Evolutionary conservation across 2,329 filamentous ascomycete species (phyloP).

Genomic region (Acarospora socialis): DNA sequence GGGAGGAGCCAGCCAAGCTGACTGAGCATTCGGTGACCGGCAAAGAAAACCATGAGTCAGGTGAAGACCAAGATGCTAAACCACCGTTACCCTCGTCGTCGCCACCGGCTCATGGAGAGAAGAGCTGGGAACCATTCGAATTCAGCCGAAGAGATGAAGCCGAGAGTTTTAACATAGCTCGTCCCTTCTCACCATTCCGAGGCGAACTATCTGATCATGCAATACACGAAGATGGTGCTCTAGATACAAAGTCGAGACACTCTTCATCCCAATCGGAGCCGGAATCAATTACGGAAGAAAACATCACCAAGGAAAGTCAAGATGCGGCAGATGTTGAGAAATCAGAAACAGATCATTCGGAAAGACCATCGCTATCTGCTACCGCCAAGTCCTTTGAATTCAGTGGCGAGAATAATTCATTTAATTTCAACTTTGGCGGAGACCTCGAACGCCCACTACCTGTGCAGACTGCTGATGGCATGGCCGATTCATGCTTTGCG

Average conservation of each 20-base stretch:
- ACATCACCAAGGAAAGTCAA: neutral
- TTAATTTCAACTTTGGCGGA: conserved; percentile 16
- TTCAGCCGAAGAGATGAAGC: conserved; percentile 35
- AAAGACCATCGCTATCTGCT: conserved; percentile 52
- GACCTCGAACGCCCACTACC: no score
- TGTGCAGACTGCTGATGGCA: no score
- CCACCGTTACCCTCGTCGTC: no score
- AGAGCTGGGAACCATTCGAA: conserved; percentile 47
- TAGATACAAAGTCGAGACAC: no score
- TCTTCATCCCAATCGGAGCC: neutral
- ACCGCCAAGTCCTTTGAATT: conserved; percentile 55
- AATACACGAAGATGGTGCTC: no score
- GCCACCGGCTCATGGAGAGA: no score
- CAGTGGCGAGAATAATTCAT: conserved; percentile 22
- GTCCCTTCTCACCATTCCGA: no score
- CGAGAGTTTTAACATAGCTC: conserved; percentile 37
- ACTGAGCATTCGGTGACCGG: no score
- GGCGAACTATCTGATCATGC: no score
- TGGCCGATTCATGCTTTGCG: no score
- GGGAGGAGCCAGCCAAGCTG: no score
- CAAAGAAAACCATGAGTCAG: conserved; percentile 10
- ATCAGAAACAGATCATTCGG: conserved; percentile 23
- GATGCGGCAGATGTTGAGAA: neutral
- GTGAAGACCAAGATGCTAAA: conserved; percentile 1
- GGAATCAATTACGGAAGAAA: neutral